A percentile compares a stretch with the other conserved stretches of the same genome.
phyloP scores from a whole-genome alignment of 805 yeast species.

The Wickerhamiella cacticola region DNA sequence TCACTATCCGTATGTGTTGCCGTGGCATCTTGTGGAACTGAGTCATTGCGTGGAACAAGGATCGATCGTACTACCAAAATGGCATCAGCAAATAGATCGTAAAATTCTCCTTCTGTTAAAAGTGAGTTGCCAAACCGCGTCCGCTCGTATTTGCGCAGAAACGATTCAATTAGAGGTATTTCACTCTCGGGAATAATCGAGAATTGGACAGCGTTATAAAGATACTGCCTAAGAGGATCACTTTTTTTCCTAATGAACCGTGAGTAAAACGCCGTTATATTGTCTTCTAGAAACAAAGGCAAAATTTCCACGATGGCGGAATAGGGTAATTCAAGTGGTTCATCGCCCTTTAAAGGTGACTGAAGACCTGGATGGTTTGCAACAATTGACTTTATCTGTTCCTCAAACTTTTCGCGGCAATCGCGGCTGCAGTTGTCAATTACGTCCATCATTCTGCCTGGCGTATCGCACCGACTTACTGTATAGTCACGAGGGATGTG shows the following conservation, averaged over 20 bases:
- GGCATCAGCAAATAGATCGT: background rate
- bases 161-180: background rate
- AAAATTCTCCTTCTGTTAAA: background rate
- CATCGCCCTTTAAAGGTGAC: slow-evolving; percentile 1
- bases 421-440: background rate
- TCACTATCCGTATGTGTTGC: background rate
- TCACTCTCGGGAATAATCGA: background rate
- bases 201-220: background rate
- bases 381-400: background rate
- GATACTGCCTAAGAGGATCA: background rate
- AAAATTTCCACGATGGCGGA: slow-evolving; percentile 3
- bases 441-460: slow-evolving; percentile 30
- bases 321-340: slow-evolving; percentile 2
- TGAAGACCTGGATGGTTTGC: slow-evolving; percentile 7
- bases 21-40: background rate
- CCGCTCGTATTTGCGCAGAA: slow-evolving; percentile 4
- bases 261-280: background rate
- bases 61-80: background rate
- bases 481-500: slow-evolving; percentile 73
- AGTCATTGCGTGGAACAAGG: background rate
- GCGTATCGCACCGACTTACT: slow-evolving; percentile 52
- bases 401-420: slow-evolving; percentile 8
- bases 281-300: slow-evolving; percentile 3
- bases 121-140: background rate
- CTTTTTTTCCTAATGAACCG: slow-evolving; percentile 1